These are phyloP conservation scores for Hypholoma sublateritium DNA, from an alignment of 768 basidiomycete genomes.

Conservation along the genomic window DNA sequence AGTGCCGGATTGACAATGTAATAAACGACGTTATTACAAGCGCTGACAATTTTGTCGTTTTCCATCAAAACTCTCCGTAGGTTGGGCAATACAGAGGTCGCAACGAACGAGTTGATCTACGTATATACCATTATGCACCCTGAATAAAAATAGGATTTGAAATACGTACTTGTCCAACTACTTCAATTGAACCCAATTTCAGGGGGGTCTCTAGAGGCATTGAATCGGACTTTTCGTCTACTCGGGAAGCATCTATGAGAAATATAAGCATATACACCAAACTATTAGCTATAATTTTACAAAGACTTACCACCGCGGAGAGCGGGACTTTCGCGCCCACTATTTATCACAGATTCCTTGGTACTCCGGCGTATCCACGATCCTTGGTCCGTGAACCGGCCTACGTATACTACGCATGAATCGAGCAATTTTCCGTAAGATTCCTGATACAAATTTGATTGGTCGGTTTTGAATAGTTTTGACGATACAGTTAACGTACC, in stretches of 20 bases:
- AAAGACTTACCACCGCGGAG: conserved; percentile 49
- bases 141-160: neutral
- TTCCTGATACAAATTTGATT: conserved; percentile 46
- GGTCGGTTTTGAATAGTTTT: neutral
- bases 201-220: conserved; percentile 35
- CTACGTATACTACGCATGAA: conserved; percentile 69
- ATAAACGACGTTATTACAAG: conserved; percentile 82
- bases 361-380: conserved; percentile 76
- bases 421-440: conserved; percentile 86
- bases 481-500: conserved; percentile 33
- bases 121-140: conserved; percentile 9
- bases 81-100: conserved; percentile 66
- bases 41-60: conserved; percentile 75
- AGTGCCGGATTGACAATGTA: conserved; percentile 81
- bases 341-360: conserved; percentile 59
- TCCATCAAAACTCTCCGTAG: conserved; percentile 81
- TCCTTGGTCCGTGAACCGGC: conserved; percentile 70
- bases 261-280: neutral
- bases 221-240: conserved; percentile 61
- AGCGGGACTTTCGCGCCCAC: conserved; percentile 72
- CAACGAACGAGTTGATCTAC: conserved; percentile 75
- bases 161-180: conserved; percentile 45
- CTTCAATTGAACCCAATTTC: conserved; percentile 38
- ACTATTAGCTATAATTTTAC: neutral
- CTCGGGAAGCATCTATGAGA: conserved; percentile 34